Base-by-base conservation (phyloP, 768 basidiomycete species). In the Exidia glandulosa region DNA sequence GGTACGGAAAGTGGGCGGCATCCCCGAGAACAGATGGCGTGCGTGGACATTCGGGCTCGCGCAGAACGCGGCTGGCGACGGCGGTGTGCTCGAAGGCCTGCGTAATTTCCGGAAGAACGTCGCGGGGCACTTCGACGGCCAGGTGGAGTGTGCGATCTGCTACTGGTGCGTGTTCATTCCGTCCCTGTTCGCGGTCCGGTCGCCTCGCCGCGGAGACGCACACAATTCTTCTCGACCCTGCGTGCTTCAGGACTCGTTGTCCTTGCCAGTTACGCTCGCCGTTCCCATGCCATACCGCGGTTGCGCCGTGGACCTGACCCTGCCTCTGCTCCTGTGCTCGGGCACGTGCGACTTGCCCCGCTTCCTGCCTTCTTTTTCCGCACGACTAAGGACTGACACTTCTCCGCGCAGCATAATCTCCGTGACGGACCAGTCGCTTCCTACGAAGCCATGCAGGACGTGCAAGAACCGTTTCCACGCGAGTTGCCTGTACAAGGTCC, bases 381-480 rank as follows among this genome's bases (percentile, higher is more conserved):
- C n/a, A n/a, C n/a, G n/a, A n/a, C n/a, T n/a, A n/a, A n/a, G n/a
- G n/a, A n/a, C n/a, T n/a, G n/a, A n/a, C n/a, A n/a, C n/a, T n/a
- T n/a, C n/a, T 59, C 64, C 14, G 62, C 9, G 55, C 72, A 94
- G 92, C 3, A 90, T 97, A 63, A 93, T 97, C 67, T 91, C 87
- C 65, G 83, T 92, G 48, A 87, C 84, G 74, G 96, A 98, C 68
- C 86, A 87, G 1, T 85, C 81, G 56, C 76, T 98, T 14, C 95
- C 96, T 0, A 83, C 83, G 66, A 94, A 94, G 67, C 86, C 90
- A 1, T 99, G 95, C 75, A 87, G 83, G 72, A 96, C 93, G 2
- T 96, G 94, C 74, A 91, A 89, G 72, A 96, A 96, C 70, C 78
- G 87, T 45, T 97, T 95, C 80, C 94, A 96, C 69, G 85, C 91